phyloP scores from a whole-genome alignment of 139 green algal species.

The Chlorella vulgaris region DNA sequence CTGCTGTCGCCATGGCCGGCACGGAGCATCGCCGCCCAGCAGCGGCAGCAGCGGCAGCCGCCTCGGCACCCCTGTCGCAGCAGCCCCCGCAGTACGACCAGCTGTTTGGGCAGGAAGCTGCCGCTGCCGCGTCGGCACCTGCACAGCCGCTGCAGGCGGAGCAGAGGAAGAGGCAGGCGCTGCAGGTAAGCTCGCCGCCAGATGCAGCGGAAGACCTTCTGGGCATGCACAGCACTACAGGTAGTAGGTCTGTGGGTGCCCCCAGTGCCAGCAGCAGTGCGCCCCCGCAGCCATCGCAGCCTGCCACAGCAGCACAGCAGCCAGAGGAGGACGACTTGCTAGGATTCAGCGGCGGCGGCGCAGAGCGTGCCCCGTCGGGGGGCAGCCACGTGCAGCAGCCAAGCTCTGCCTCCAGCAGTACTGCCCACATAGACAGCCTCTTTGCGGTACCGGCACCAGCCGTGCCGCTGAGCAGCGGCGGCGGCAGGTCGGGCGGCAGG shows the following conservation, averaged over 20 bases:
- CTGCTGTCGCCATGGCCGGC: neutral
- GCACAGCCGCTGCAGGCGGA: neutral
- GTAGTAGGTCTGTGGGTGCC: no score
- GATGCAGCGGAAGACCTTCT: neutral
- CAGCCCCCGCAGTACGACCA: neutral
- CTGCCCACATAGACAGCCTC: slow-evolving; percentile 48
- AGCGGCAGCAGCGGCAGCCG: neutral
- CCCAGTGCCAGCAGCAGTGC: neutral
- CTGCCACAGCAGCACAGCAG: no score
- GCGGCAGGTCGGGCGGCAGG: neutral
- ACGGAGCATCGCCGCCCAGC: no score
- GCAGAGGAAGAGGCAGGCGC: neutral
- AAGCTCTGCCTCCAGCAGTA: neutral
- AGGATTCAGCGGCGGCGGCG: neutral
- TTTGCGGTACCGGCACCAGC: slow-evolving; percentile 32
- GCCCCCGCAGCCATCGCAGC: no score
- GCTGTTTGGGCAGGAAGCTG: neutral
- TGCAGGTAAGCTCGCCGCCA: neutral
- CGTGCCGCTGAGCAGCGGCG: neutral
- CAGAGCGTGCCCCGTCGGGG: neutral
- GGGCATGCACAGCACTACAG: neutral
- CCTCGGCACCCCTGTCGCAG: neutral
- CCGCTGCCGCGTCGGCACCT: neutral
- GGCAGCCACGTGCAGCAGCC: neutral
- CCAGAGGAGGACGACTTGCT: slow-evolving; percentile 27